Base-by-base conservation (phyloP, 169 alveolate species). In the Eimeria acervulina region DNA sequence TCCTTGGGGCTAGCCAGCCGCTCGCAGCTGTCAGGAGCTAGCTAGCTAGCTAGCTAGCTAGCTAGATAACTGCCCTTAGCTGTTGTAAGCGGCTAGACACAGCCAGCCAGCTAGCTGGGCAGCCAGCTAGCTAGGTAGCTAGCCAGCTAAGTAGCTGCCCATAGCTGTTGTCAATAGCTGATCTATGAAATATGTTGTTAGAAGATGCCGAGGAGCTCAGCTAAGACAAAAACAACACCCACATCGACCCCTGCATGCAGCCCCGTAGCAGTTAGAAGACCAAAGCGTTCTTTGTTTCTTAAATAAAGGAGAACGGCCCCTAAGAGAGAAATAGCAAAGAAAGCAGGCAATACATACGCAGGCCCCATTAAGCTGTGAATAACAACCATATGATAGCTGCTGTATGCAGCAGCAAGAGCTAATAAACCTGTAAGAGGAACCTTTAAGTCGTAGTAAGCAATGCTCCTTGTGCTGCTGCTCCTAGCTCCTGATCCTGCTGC, bases 221-320 rank as follows among this genome's bases (percentile, higher is more conserved):
- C 95, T 31, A 89, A 59, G 33, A 89, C 55, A 28, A 33, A 38
- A 74, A 70, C 87, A 42, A 89, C 95, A 0, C 63, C 95, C 52
- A 66, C 72, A 47, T 89, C 95, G 68, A 89, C 95, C 28, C 95
- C 95, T 23, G 72, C 95, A 47, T 89, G 95, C 42, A 63, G 40
- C 31, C 52, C 63, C 66, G 52, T 68, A 10, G 85, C 95, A 1
- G 88, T 28, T 28, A 89, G 87, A 3, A 89, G 70, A 6, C 95
- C 95, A 40, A 89, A 89, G 1, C 70, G 72, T 6, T 52, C 36
- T 40, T 52, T 89, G 47, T 68, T 68, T 36, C 95, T 36, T 19
- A 89, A 36, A 13, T 42, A 68, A 17, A 68, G 74, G 70, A 89
- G 42, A 23, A 89, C 33, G 21, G 55, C 51, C 47, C 95, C 95